phyloP scores from a whole-genome alignment of 2,329 filamentous ascomycete genomes.

The Blastomyces parvus region DNA sequence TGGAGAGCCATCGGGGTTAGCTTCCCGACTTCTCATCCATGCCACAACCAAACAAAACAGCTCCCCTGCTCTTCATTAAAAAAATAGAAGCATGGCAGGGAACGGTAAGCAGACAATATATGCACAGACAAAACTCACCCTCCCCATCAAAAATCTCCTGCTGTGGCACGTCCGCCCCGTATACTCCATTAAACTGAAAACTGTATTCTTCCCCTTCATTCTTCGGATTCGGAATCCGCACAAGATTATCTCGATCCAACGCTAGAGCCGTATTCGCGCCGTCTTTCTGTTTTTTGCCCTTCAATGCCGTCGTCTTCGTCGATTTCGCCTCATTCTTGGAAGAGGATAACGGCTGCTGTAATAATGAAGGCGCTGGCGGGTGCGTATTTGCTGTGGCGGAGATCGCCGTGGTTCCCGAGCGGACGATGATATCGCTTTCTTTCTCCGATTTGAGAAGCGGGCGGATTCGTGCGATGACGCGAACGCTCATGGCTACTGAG shows the following conservation, averaged over 20 bases:
- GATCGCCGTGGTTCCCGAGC: conserved; percentile 44
- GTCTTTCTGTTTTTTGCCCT: conserved; percentile 21
- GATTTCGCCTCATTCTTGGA: conserved; percentile 16
- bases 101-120: background rate
- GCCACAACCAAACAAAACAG: background rate
- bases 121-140: conserved; percentile 46
- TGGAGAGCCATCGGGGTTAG: conserved; percentile 30
- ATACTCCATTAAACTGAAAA: conserved; percentile 91
- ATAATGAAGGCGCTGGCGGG: background rate
- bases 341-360: background rate
- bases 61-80: background rate
- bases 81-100: background rate
- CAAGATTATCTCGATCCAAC: conserved; percentile 52
- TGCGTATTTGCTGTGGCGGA: background rate
- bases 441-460: conserved; percentile 78
- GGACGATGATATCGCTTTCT: conserved; percentile 79
- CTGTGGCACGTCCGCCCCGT: conserved; percentile 69
- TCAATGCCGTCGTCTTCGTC: conserved; percentile 15
- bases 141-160: conserved; percentile 82
- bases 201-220: conserved; percentile 85
- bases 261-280: conserved; percentile 12
- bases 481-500: conserved; percentile 43
- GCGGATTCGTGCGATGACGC: conserved; percentile 83
- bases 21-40: background rate
- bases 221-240: conserved; percentile 89